Evolutionary conservation across 306 rosid species (phyloP).

Genomic region (Psophocarpus tetragonolobus): DNA sequence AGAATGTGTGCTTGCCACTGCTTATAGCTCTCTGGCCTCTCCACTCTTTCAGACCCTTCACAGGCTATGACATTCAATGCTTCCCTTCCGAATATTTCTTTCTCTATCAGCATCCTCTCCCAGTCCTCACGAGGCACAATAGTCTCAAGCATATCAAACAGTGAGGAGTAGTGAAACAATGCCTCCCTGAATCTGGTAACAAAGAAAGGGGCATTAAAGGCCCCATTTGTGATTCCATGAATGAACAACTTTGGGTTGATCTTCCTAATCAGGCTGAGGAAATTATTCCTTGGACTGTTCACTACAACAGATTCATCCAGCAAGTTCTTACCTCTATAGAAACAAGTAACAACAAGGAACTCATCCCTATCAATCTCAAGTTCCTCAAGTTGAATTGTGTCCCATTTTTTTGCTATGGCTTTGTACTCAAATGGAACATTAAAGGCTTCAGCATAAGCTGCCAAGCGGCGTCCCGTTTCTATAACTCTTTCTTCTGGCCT

Average conservation of each 20-base stretch:
- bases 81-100: background rate
- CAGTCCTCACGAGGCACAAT: background rate
- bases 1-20: background rate
- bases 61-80: constrained; percentile 1
- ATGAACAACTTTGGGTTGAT: constrained; percentile 3
- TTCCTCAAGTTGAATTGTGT: background rate
- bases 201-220: background rate
- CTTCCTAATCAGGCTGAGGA: background rate
- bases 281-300: background rate
- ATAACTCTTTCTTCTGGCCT: background rate
- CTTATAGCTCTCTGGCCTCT: background rate
- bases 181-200: constrained; percentile 11
- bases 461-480: background rate
- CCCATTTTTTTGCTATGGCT: background rate
- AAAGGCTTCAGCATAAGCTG: background rate
- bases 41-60: constrained; percentile 2
- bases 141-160: background rate
- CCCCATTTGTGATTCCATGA: background rate
- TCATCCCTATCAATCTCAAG: background rate
- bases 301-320: background rate
- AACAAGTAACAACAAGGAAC: constrained; percentile 1
- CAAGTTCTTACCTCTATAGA: background rate
- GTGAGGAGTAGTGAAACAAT: background rate
- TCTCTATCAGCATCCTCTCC: constrained; percentile 12
- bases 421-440: background rate